Evolutionary conservation across 495 filamentous ascomycete species (phyloP), one percentile per base, ranked within the genome.

Genomic region (Daldinia concentrica): DNA sequence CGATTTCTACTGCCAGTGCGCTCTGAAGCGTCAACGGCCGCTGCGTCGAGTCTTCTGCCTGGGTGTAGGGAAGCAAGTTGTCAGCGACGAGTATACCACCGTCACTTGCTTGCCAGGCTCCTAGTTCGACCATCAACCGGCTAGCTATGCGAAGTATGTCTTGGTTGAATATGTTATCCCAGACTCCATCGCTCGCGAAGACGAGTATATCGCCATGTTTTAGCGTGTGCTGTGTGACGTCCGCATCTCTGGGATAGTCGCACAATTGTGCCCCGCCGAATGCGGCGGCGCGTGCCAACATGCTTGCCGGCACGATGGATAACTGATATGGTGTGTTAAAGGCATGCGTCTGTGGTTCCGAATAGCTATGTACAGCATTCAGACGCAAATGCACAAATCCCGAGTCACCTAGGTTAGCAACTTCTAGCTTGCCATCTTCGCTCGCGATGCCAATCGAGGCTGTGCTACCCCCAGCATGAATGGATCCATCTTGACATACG

Each of bases 261-360:
- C 88, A 87, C 11, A 96, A 83, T 66, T 89, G 91, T 1, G 83
- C 83, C n/a, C 93, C 93, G 14, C 94, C 95, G 73, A 96, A 98
- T 43, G 91, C 84, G 22, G 86, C 87, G 15, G 91, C 89, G 72
- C 94, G 91, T 6, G 86, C 84, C 50, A 92, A 86, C 82, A 97
- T 89, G 71, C 86, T 88, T 8, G 90, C 86, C 6, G 95, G 95
- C 39, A 97, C 90, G 66, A 97, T 88, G 68, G 93, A 93, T 19
- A 99, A 88, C 80, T 99, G 95, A 79, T 90, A 98, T 2, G 95
- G 95, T 0, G 95, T 98, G 80, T 99, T 99, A 84, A 99, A 99
- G 24, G 91, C 93, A 78, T 99, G 96, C 0, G 93, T 98, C 78
- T 99, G 95, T 24, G 93, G 91, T 37, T 89, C 85, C 4, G 93